Evolutionary conservation across 129 eudicot genomes (phyloP), one percentile per base, ranked within the genome.

Genomic region (Artemisia tridentata): DNA sequence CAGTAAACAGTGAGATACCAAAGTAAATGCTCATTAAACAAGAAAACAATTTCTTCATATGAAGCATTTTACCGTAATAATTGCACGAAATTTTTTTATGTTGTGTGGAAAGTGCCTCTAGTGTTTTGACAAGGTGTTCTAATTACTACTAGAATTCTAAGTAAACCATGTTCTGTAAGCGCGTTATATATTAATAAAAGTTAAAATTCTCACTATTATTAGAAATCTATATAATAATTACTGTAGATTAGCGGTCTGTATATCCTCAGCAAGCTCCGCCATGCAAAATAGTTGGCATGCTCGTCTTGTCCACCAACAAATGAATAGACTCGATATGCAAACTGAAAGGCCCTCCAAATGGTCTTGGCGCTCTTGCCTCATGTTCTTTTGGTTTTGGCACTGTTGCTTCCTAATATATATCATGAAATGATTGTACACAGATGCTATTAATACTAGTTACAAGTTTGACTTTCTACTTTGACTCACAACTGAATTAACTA

Each of bases 251-350:
- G 25, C 25, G 7, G 83, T 77, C 46, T 88, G 84, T 41, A 92
- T 84, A 80, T 88, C 95, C 8, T 86, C 75, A 31, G 91, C 98
- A 27, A 92, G 74, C 68, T 92, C 95, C 25, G 25, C 75, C 83
- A 80, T 12, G 95, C 84, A 65, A 92, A 78, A 74, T 11, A 74
- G 51, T 88, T 96, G 2, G 96, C 98, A 5, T 95, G 86, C 12
- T 92, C 96, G 72, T 92, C 96, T 29, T 88, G 96, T 45, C 98
- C 96, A 19, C 98, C 96, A 5, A 90, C 91, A 69, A 89, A 92
- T 0, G 95, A 83, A 76, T 92, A 92, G 5, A 92, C 96, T 19
- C 92, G 72, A 73, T 71, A 92, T 21, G 98, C 98, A 78, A 92
- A 86, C 67, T 88, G 95, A 78, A 92, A 92, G 29, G 88, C 86